These are phyloP conservation scores for Allium cepa DNA, from an alignment of 106 monocot species.

Conservation along the genomic window DNA sequence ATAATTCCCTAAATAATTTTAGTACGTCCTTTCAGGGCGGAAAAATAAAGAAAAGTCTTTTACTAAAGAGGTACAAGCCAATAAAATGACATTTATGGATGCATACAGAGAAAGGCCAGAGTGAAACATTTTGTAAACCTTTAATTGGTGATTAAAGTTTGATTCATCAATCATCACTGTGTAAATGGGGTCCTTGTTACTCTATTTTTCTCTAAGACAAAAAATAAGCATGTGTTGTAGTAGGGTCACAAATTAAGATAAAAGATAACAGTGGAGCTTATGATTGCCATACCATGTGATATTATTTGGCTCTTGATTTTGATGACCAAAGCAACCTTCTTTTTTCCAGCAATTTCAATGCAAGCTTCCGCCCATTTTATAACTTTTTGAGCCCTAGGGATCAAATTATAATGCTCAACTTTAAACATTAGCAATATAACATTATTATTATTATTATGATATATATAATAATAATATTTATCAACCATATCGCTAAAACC, in stretches of 20 bases:
- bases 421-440: too few relatives aligned
- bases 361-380: conserved; percentile 7
- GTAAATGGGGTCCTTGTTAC: neutral
- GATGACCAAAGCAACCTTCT: conserved; percentile 5
- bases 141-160: neutral
- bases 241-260: neutral
- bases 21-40: neutral
- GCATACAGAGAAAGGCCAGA: neutral
- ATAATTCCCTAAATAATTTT: too few relatives aligned
- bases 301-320: neutral
- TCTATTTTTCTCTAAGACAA: neutral
- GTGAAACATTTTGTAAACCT: neutral
- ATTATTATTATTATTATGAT: neutral
- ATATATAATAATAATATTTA: neutral
- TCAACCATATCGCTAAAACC: neutral
- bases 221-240: neutral
- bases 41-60: neutral
- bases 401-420: neutral
- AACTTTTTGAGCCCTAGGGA: neutral
- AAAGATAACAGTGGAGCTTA: neutral
- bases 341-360: conserved; percentile 2
- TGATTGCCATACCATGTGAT: conserved; percentile 14
- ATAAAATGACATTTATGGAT: neutral
- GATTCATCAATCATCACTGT: neutral
- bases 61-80: neutral